phyloP scores from a whole-genome alignment of 257 asterid genomes.

The Primulina tabacum region DNA sequence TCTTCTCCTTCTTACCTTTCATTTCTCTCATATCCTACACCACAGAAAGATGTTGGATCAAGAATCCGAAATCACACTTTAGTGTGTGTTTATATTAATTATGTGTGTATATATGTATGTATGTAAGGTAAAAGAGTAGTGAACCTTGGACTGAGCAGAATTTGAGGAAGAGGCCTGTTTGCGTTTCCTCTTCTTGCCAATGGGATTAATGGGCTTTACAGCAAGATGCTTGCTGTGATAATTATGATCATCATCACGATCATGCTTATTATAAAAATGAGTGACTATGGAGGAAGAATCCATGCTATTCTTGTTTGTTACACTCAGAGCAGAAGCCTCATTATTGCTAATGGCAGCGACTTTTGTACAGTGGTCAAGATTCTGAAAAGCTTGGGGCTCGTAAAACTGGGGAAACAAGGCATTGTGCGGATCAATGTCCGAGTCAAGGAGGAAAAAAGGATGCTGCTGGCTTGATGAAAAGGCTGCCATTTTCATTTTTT shows the following conservation, averaged over 20 bases:
- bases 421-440: slow-evolving; percentile 35
- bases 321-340: slow-evolving; percentile 19
- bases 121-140: background rate
- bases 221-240: background rate
- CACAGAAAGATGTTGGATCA: background rate
- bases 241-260: background rate
- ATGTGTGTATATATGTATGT: no score
- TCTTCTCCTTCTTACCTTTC: slow-evolving; percentile 42
- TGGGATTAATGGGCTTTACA: background rate
- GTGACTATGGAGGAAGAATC: slow-evolving; percentile 47
- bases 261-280: background rate
- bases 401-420: slow-evolving; percentile 32
- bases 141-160: slow-evolving; percentile 62
- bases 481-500: slow-evolving; percentile 35
- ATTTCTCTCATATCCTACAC: slow-evolving; percentile 37
- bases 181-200: slow-evolving; percentile 47
- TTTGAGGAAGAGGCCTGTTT: slow-evolving; percentile 30
- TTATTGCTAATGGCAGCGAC: slow-evolving; percentile 21
- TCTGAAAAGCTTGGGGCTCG: slow-evolving; percentile 30
- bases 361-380: slow-evolving; percentile 30
- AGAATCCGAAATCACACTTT: background rate
- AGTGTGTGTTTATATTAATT: no score
- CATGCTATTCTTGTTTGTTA: slow-evolving; percentile 36
- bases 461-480: slow-evolving; percentile 41
- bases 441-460: slow-evolving; percentile 29